phyloP scores from a whole-genome alignment of 768 basidiomycete genomes.

The Phylloporus scabripes region DNA sequence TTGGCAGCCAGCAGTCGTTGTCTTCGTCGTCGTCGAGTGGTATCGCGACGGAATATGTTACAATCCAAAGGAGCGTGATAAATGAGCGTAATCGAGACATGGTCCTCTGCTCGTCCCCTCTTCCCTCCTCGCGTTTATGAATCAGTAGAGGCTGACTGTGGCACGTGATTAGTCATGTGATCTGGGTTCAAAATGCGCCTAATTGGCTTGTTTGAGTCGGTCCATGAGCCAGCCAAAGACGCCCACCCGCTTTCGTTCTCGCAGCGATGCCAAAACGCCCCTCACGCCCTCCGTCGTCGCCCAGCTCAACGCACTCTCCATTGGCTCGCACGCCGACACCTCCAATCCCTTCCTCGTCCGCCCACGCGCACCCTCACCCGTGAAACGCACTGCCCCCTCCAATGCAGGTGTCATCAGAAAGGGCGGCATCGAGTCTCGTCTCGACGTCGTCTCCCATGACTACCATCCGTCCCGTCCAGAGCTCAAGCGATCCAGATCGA shows the following conservation, averaged over 20 bases:
- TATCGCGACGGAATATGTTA: background rate
- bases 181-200: conserved; percentile 6
- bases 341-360: conserved; percentile 60
- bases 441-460: conserved; percentile 73
- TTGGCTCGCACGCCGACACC: conserved; percentile 39
- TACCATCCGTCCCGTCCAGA: conserved; percentile 63
- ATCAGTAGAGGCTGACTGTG: conserved; percentile 18
- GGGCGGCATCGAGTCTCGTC: conserved; percentile 70
- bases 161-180: conserved; percentile 19
- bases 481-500: conserved; percentile 68
- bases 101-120: background rate
- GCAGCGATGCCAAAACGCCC: conserved; percentile 46
- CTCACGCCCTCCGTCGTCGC: conserved; percentile 41
- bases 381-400: conserved; percentile 53
- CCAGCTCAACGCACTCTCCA: conserved; percentile 35
- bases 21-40: conserved; percentile 13
- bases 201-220: background rate
- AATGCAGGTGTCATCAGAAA: conserved; percentile 73
- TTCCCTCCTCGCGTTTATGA: conserved; percentile 7
- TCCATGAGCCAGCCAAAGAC: conserved; percentile 38
- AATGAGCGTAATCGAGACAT: conserved; percentile 20
- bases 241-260: conserved; percentile 42
- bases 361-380: conserved; percentile 56
- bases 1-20: background rate
- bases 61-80: conserved; percentile 10